Evolutionary conservation across 2,329 filamentous ascomycete species (phyloP).

Genomic region (Chrysoporthe austroafricana): DNA sequence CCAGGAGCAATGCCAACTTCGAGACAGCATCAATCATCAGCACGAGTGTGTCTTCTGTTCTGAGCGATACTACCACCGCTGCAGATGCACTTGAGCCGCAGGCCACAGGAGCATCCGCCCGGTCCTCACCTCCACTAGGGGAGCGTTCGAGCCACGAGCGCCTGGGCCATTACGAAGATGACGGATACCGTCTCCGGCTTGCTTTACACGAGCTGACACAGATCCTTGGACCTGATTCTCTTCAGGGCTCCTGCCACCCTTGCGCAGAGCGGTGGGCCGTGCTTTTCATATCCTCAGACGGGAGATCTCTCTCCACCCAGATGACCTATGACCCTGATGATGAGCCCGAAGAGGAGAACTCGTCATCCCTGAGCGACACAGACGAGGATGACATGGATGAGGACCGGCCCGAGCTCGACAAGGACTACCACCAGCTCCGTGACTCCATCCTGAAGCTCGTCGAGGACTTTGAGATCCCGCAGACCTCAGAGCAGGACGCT

Average conservation of each 20-base stretch:
- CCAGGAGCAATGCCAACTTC: constrained; percentile 52
- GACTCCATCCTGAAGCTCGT: constrained; percentile 81
- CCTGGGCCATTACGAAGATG: constrained; percentile 61
- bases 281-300: constrained; percentile 76
- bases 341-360: constrained; percentile 64
- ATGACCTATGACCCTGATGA: constrained; percentile 75
- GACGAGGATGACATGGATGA: constrained; percentile 64
- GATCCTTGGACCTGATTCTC: constrained; percentile 64
- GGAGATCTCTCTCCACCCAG: constrained; percentile 68
- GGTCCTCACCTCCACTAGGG: constrained; percentile 57
- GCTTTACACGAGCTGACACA: constrained; percentile 74
- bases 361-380: constrained; percentile 59
- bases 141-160: constrained; percentile 50
- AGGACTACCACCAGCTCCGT: constrained; percentile 80
- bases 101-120: constrained; percentile 51
- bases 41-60: constrained; percentile 72
- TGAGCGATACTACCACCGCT: constrained; percentile 71
- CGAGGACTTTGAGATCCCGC: constrained; percentile 80
- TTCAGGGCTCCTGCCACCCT: constrained; percentile 73
- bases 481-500: constrained; percentile 63
- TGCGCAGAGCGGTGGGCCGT: constrained; percentile 84
- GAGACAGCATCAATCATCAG: constrained; percentile 74
- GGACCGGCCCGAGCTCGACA: constrained; percentile 67
- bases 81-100: constrained; percentile 65
- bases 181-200: constrained; percentile 66